Percentiles rank a stretch among this genome's conserved stretches.
Evolutionary conservation across 352 stramenopile species (phyloP).

Genomic region (Pilasporangium apinafurcum): DNA sequence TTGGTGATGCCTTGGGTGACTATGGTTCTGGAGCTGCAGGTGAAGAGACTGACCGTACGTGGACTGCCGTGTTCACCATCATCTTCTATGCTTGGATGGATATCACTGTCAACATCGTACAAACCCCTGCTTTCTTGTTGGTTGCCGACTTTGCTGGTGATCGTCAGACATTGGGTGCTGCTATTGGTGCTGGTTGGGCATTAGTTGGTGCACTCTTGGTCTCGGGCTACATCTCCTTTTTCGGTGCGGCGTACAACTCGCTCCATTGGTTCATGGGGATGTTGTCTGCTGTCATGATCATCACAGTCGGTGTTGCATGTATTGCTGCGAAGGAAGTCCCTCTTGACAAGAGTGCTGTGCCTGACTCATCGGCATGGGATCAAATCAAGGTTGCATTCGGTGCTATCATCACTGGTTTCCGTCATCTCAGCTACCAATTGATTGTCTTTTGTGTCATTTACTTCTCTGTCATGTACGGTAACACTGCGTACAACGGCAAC

Average conservation of each 20-base stretch:
- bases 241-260: conserved; percentile 29
- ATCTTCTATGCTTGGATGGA: no score
- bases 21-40: conserved; percentile 14
- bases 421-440: no score
- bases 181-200: conserved; percentile 28
- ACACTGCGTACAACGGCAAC: conserved; percentile 56
- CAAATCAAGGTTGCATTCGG: not conserved
- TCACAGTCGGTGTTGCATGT: conserved; percentile 17
- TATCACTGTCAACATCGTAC: no score
- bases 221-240: conserved; percentile 37
- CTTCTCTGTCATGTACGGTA: conserved; percentile 48
- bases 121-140: conserved; percentile 38
- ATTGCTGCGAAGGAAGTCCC: conserved; percentile 27
- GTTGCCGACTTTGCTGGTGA: conserved; percentile 50
- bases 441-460: conserved; percentile 41
- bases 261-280: conserved; percentile 45
- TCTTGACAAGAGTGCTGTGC: conserved; percentile 16
- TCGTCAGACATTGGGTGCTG: conserved; percentile 38
- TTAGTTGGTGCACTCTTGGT: conserved; percentile 37
- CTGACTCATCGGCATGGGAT: not conserved
- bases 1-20: conserved; percentile 16
- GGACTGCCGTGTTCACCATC: no score
- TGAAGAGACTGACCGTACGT: no score
- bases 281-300: conserved; percentile 27
- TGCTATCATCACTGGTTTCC: conserved; percentile 6